Percentiles rank a stretch among this genome's conserved stretches.
These are phyloP conservation scores for Saccharomyces kudriavzevii DNA, from an alignment of 805 yeast species.

Conservation along the genomic window DNA sequence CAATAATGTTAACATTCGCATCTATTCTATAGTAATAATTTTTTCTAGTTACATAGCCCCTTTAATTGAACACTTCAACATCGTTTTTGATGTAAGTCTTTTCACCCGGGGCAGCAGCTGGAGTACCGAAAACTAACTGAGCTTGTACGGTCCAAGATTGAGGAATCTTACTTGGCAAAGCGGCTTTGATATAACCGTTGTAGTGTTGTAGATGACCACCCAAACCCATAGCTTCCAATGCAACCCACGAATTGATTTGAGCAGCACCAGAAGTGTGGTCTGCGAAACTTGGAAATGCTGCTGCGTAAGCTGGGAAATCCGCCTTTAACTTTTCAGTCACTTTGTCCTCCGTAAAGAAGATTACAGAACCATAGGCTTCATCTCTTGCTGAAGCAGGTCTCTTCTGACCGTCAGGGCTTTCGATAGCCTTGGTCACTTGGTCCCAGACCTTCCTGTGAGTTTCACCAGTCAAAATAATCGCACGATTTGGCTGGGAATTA, in stretches of 20 bases:
- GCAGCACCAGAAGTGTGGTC: constrained; percentile 43
- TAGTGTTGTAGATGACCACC: constrained; percentile 50
- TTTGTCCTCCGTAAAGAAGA: constrained; percentile 40
- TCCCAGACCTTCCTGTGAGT: constrained; percentile 42
- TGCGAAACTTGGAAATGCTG: constrained; percentile 42
- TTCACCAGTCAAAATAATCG: constrained; percentile 39
- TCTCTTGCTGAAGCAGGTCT: constrained; percentile 38
- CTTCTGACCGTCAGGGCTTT: constrained; percentile 32
- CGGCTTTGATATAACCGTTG: constrained; percentile 37
- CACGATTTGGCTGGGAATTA: constrained; percentile 45
- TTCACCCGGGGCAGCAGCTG: constrained; percentile 31
- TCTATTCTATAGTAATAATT: background rate
- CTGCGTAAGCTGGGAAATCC: constrained; percentile 37
- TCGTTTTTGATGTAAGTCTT: constrained; percentile 38
- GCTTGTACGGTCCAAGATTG: constrained; percentile 39
- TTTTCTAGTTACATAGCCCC: background rate
- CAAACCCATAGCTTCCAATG: constrained; percentile 36
- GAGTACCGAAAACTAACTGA: constrained; percentile 45
- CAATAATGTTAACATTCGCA: background rate
- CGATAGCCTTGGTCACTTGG: constrained; percentile 33
- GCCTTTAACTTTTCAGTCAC: constrained; percentile 35
- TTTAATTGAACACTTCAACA: constrained; percentile 31
- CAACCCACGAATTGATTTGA: constrained; percentile 44
- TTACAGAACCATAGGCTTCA: constrained; percentile 42
- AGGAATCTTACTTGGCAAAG: constrained; percentile 35